A percentile compares a stretch with the other conserved stretches of the same genome.
Evolutionary conservation across 2,329 filamentous ascomycete species (phyloP).

Genomic region (Capronia epimyces): DNA sequence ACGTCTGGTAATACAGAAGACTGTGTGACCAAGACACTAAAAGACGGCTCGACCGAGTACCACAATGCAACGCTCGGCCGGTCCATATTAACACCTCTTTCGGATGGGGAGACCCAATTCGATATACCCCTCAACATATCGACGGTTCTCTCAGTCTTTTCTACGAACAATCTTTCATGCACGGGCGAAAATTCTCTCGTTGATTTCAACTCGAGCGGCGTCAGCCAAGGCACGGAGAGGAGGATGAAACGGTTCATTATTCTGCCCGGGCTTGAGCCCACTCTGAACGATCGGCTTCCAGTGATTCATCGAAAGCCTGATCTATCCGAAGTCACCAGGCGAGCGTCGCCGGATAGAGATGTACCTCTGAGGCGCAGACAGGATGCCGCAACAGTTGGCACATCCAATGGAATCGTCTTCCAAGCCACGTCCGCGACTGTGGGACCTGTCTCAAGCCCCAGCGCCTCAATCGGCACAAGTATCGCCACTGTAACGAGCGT

Average conservation of each 20-base stretch:
- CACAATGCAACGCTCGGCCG: constrained; percentile 74
- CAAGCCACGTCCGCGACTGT: constrained; percentile 26
- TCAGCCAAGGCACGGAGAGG: constrained; percentile 21
- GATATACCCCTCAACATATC: constrained; percentile 67
- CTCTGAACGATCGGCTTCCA: not conserved
- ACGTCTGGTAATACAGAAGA: constrained; percentile 42
- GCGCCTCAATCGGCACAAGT: constrained; percentile 7
- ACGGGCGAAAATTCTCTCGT: constrained; percentile 80
- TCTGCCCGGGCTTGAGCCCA: constrained; percentile 21
- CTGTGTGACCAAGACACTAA: constrained; percentile 44
- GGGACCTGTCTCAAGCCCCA: constrained; percentile 5
- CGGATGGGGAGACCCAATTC: constrained; percentile 61
- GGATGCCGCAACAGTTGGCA: constrained; percentile 31
- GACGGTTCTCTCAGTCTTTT: constrained; percentile 70
- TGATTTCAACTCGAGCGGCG: constrained; percentile 46
- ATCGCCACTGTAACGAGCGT: constrained; percentile 12
- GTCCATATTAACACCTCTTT: constrained; percentile 69
- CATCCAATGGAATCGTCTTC: constrained; percentile 38
- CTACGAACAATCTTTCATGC: constrained; percentile 69
- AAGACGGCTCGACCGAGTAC: constrained; percentile 36
- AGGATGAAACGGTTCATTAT: constrained; percentile 28
- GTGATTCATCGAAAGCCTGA: constrained; percentile 10
- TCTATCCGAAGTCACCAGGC: constrained; percentile 8
- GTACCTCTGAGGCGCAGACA: constrained; percentile 18
- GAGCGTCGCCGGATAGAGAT: constrained; percentile 9